Percentiles rank a stretch among this genome's conserved stretches.
Conservation (phyloP, 371 early-diverging fungal species). For the Zancudomyces culisetae region DNA sequence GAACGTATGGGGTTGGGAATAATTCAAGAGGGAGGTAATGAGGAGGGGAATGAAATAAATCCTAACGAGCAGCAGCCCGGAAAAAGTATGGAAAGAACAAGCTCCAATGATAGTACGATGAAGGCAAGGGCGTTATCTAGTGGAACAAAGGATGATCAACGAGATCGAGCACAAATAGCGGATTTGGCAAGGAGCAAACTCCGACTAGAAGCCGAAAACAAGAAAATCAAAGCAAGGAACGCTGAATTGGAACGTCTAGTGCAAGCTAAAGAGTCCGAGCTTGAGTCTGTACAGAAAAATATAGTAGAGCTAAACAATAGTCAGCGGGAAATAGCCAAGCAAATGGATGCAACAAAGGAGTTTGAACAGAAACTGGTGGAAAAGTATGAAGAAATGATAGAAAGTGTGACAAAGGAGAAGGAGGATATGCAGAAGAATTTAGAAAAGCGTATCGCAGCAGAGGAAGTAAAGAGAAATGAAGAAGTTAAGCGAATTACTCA, state of each 20-base stretch:
- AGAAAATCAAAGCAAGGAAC: not conserved
- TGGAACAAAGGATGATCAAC: not conserved
- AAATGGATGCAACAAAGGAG: not conserved
- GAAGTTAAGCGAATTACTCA: not conserved
- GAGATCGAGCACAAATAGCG: slow-evolving; percentile 1
- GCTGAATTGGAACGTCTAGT: too few species aligned
- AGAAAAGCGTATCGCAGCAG: not conserved
- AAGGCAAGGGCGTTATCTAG: not conserved
- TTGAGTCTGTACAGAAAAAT: not conserved
- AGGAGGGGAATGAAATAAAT: too few species aligned
- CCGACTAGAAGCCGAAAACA: not conserved
- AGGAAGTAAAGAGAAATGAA: not conserved
- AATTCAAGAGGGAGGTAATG: too few species aligned
- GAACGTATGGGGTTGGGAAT: too few species aligned
- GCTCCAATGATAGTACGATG: too few species aligned
- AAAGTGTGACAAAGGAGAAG: not conserved
- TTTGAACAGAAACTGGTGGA: not conserved
- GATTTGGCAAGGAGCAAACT: not conserved
- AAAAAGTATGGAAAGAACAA: too few species aligned
- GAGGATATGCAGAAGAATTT: not conserved
- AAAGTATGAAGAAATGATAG: not conserved
- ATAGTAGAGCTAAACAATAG: not conserved
- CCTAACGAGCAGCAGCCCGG: too few species aligned
- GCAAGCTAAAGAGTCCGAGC: not conserved
- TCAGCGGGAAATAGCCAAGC: not conserved